phyloP scores from a whole-genome alignment of 176 grass and related monocot genomes.

The Hsuehochloa calcarea region DNA sequence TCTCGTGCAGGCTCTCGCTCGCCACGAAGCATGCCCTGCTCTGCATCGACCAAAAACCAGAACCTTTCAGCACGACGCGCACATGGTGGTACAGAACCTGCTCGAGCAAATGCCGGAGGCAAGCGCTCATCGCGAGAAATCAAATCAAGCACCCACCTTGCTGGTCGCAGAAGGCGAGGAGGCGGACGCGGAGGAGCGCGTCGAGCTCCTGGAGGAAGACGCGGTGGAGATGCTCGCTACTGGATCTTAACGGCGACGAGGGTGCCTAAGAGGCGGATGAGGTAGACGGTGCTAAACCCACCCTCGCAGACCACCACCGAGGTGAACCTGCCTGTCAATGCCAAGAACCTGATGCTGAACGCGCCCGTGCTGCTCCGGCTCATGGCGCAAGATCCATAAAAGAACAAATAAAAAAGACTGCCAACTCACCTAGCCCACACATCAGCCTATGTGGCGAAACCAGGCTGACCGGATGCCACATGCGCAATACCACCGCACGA shows the following conservation, averaged over 20 bases:
- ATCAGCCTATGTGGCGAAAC: too few relatives aligned
- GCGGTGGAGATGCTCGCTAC: conserved; percentile 91
- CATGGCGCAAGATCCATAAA: too few relatives aligned
- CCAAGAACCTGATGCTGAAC: too few relatives aligned
- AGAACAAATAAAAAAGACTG: too few relatives aligned
- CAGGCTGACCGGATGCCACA: too few relatives aligned
- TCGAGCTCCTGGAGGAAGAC: conserved; percentile 93
- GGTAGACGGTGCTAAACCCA: conserved; percentile 92
- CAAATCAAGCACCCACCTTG: conserved; percentile 42
- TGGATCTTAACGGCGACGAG: conserved; percentile 87
- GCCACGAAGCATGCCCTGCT: conserved; percentile 81
- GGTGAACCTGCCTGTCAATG: conserved; percentile 64
- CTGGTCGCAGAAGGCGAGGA: conserved; percentile 88
- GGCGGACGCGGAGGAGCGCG: conserved; percentile 60
- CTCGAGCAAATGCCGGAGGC: not conserved
- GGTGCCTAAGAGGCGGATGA: conserved; percentile 56
- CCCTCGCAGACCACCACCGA: conserved; percentile 79
- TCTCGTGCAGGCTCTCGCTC: conserved; percentile 88
- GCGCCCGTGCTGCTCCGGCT: too few relatives aligned
- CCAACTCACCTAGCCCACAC: too few relatives aligned
- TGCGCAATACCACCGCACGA: too few relatives aligned
- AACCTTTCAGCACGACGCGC: not conserved
- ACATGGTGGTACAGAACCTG: not conserved
- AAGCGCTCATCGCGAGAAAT: not conserved
- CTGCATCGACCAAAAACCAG: conserved; percentile 34